These are phyloP conservation scores for Mycena crocata DNA, from an alignment of 768 basidiomycete species.

Conservation along the genomic window DNA sequence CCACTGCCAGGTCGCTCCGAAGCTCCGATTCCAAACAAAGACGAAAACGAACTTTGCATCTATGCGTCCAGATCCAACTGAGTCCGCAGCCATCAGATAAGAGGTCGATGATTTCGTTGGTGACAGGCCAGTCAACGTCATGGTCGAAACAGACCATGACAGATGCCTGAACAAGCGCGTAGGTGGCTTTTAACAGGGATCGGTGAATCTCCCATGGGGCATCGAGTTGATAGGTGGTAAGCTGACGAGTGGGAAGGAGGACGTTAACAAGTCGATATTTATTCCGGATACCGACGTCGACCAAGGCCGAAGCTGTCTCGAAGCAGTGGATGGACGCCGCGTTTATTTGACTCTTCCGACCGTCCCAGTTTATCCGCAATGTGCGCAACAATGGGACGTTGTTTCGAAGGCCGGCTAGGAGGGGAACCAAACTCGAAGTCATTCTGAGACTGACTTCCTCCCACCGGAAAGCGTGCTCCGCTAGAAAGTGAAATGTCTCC, in stretches of 20 bases:
- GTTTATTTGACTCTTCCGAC: neutral
- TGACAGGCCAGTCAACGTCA: no score
- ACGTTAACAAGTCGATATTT: neutral
- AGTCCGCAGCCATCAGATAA: no score
- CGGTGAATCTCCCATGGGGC: neutral
- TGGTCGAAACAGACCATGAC: no score
- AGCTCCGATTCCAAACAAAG: no score
- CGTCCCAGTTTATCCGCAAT: neutral
- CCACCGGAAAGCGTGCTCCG: conserved; percentile 1
- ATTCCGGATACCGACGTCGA: neutral
- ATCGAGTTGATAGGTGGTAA: neutral
- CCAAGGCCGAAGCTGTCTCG: neutral
- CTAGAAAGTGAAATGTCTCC: neutral
- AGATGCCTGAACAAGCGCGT: no score
- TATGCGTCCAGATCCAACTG: no score
- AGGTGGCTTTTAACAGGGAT: no score
- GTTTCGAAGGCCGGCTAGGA: neutral
- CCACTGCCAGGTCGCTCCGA: no score
- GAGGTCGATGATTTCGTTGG: no score
- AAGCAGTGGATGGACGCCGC: neutral
- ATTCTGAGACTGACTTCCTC: neutral
- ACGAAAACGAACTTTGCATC: no score
- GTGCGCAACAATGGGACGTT: neutral
- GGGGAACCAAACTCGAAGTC: neutral
- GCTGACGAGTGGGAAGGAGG: neutral